Conservation (phyloP, 495 filamentous ascomycete genomes). For the Zalerion maritima region DNA sequence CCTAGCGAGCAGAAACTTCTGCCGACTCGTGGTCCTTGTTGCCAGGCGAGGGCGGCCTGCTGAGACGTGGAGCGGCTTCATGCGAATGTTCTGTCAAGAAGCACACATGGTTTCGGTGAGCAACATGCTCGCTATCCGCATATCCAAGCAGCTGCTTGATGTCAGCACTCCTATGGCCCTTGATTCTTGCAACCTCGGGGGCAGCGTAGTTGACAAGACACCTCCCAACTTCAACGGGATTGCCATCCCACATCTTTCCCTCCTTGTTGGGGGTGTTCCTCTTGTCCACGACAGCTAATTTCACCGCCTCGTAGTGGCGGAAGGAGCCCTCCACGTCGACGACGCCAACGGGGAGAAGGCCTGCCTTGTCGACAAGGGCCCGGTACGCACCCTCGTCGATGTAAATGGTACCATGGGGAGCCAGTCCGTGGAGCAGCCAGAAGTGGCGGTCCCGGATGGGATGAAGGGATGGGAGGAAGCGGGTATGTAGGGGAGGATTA, state of each 20-base stretch:
- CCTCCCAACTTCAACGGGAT: conserved; percentile 67
- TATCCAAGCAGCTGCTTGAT: conserved; percentile 72
- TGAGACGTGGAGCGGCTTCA: no score
- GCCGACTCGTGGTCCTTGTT: no score
- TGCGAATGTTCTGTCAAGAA: no score
- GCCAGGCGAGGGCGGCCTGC: conserved; percentile 26
- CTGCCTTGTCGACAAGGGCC: conserved; percentile 67
- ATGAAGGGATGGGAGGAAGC: conserved; percentile 75
- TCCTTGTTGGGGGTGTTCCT: conserved; percentile 9
- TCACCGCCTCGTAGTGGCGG: conserved; percentile 81
- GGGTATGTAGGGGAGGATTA: conserved; percentile 64
- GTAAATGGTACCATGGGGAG: conserved; percentile 77
- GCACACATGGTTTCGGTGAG: conserved; percentile 74
- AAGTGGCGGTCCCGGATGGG: conserved; percentile 88
- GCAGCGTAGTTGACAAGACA: conserved; percentile 92
- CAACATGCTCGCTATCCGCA: conserved; percentile 89
- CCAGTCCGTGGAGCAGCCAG: conserved; percentile 92
- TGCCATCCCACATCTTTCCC: conserved; percentile 30
- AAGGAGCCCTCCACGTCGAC: conserved; percentile 78
- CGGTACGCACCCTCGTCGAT: conserved; percentile 79
- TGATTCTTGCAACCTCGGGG: conserved; percentile 66
- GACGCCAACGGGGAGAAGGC: conserved; percentile 85
- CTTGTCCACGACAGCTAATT: conserved; percentile 58
- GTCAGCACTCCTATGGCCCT: conserved; percentile 66
- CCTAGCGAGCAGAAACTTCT: no score